Percentiles rank a stretch among this genome's conserved stretches.
phyloP scores from a whole-genome alignment of 2,329 filamentous ascomycete genomes.

The Teratosphaeria nubilosa region DNA sequence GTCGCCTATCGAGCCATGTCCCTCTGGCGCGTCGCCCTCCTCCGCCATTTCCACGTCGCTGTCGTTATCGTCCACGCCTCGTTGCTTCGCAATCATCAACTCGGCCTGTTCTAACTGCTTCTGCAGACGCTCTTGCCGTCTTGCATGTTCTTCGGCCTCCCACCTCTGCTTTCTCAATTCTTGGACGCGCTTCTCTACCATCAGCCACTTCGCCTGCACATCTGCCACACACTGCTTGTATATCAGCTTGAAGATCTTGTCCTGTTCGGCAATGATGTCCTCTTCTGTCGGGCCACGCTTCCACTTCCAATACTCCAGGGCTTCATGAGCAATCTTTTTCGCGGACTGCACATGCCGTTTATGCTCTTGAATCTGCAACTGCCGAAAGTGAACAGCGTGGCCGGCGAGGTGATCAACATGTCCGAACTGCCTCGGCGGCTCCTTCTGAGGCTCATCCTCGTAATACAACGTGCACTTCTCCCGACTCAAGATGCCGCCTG shows the following conservation, averaged over 20 bases:
- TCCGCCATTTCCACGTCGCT: slow-evolving; percentile 27
- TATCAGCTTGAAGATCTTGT: slow-evolving; percentile 51
- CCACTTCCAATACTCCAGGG: slow-evolving; percentile 63
- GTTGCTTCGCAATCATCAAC: slow-evolving; percentile 22
- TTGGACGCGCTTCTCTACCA: slow-evolving; percentile 49
- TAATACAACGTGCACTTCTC: slow-evolving; percentile 42
- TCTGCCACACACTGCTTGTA: slow-evolving; percentile 64
- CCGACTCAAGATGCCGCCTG: slow-evolving; percentile 64
- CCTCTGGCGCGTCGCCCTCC: slow-evolving; percentile 12
- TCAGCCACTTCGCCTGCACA: slow-evolving; percentile 50
- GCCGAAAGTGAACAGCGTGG: slow-evolving; percentile 51
- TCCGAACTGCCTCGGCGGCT: slow-evolving; percentile 71
- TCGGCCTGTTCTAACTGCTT: slow-evolving; percentile 31
- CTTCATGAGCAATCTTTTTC: slow-evolving; percentile 69
- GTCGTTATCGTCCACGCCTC: slow-evolving; percentile 21
- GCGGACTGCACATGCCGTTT: slow-evolving; percentile 65
- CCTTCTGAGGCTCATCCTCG: slow-evolving; percentile 51
- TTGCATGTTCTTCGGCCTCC: slow-evolving; percentile 56
- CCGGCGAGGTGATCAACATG: slow-evolving; percentile 76
- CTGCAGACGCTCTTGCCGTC: slow-evolving; percentile 63
- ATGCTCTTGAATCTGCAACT: slow-evolving; percentile 69
- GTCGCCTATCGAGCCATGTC: slow-evolving; percentile 1
- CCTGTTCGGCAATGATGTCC: slow-evolving; percentile 70
- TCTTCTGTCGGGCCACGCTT: slow-evolving; percentile 67
- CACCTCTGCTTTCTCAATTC: slow-evolving; percentile 45